phyloP scores from a whole-genome alignment of 805 yeast genomes.

The Saccharomycopsis malanga region DNA sequence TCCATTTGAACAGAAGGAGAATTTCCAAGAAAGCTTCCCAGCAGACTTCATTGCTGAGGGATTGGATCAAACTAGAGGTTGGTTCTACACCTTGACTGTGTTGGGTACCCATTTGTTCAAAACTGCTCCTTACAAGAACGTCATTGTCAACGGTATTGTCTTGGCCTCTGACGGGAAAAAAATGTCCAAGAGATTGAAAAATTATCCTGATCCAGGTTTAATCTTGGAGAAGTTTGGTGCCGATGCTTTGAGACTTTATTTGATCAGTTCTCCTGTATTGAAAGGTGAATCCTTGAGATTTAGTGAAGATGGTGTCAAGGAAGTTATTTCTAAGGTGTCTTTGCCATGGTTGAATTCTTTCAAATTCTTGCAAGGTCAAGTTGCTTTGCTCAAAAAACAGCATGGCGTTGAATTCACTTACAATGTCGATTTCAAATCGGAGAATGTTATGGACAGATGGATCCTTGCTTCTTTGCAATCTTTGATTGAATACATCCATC shows the following conservation, averaged over 20 bases:
- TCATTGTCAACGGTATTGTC: slow-evolving; percentile 93
- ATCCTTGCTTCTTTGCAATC: slow-evolving; percentile 93
- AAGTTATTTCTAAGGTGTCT: slow-evolving; percentile 90
- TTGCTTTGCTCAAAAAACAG: slow-evolving; percentile 74
- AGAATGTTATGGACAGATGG: slow-evolving; percentile 97
- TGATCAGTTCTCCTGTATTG: slow-evolving; percentile 95
- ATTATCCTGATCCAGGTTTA: slow-evolving; percentile 89
- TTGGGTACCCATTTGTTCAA: slow-evolving; percentile 92
- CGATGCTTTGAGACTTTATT: slow-evolving; percentile 90
- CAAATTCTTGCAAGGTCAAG: slow-evolving; percentile 94
- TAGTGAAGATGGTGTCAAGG: slow-evolving; percentile 98
- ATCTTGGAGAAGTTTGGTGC: slow-evolving; percentile 91
- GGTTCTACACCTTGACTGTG: slow-evolving; percentile 96
- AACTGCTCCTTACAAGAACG: slow-evolving; percentile 89
- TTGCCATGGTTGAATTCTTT: slow-evolving; percentile 98
- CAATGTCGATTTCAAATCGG: slow-evolving; percentile 56
- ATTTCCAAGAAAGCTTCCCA: slow-evolving; percentile 73
- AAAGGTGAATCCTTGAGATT: slow-evolving; percentile 95
- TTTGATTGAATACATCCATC: slow-evolving; percentile 74
- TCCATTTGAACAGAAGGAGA: slow-evolving; percentile 82
- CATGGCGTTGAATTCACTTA: slow-evolving; percentile 64
- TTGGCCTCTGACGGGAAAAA: slow-evolving; percentile 97
- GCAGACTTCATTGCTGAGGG: slow-evolving; percentile 99
- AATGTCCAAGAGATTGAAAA: slow-evolving; percentile 97
- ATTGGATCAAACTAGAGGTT: slow-evolving; percentile 98